A percentile compares a stretch with the other conserved stretches of the same genome.
These are phyloP conservation scores for Medicago arabica DNA, from an alignment of 306 rosid genomes.

Conservation along the genomic window DNA sequence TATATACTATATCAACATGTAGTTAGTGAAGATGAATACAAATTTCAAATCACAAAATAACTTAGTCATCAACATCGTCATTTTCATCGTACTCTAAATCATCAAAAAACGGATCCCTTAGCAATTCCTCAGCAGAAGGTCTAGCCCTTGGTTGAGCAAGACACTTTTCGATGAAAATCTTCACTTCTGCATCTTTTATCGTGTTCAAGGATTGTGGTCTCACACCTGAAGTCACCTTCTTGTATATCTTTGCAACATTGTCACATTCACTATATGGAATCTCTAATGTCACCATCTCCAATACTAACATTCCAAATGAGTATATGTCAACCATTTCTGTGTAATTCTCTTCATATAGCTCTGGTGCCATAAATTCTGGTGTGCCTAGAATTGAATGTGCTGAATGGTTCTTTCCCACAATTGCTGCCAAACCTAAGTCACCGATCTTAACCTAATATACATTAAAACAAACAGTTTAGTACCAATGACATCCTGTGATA, in stretches of 20 bases:
- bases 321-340: slow-evolving; percentile 89
- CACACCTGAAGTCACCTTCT: slow-evolving; percentile 73
- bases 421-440: slow-evolving; percentile 88
- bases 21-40: neutral
- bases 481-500: neutral
- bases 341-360: slow-evolving; percentile 81
- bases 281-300: slow-evolving; percentile 87
- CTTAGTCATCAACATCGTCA: neutral
- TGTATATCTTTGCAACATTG: slow-evolving; percentile 79
- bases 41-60: neutral
- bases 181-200: slow-evolving; percentile 60
- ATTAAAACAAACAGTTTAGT: neutral
- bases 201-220: slow-evolving; percentile 69
- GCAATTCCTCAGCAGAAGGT: slow-evolving; percentile 80
- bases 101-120: slow-evolving; percentile 65
- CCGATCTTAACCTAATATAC: slow-evolving; percentile 80
- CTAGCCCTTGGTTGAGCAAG: slow-evolving; percentile 71
- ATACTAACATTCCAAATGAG: slow-evolving; percentile 88
- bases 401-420: slow-evolving; percentile 77
- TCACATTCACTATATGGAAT: slow-evolving; percentile 89
- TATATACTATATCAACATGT: neutral
- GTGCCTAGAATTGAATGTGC: slow-evolving; percentile 90
- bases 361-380: slow-evolving; percentile 93
- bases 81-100: slow-evolving; percentile 54
- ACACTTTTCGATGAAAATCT: slow-evolving; percentile 77